Evolutionary conservation across 2,329 filamentous ascomycete genomes (phyloP), one percentile per base, ranked within the genome.

Genomic region (Trichoderma sp.): DNA sequence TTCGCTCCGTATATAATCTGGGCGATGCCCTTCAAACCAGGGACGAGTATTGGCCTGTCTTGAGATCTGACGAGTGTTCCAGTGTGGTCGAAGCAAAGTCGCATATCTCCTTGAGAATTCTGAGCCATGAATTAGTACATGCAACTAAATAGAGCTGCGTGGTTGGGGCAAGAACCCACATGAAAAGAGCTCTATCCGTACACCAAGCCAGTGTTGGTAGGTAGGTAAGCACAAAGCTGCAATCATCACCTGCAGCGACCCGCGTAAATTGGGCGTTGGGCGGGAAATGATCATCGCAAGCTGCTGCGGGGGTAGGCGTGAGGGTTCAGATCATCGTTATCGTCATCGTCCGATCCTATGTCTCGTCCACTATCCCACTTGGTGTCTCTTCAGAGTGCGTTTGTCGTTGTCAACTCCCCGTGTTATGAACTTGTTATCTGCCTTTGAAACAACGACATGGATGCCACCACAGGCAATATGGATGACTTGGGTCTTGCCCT

Each of bases 151-250:
- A 58, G 30, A 58, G 17, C 26, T 11, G 30, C 28, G 36, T 36
- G 20, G 12, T 70, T 57, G 17, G 28, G 23, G n/a, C 3, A n/a
- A 50, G 11, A 36, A 81, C 85, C 79, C 83, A 88, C 87, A 75
- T 90, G 83, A 82, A 94, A 94, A 6, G 91, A 92, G 28, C 92
- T 92, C 91, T 92, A 94, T 72, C 91, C 92, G 77, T 92, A 94
- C 30, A 94, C 88, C 53, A 86, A 82, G 15, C 92, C 92, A 69
- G 89, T 87, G 20, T 87, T 85, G 13, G 92, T 93, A 32, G 13
- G 92, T 93, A 32, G 13, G 92, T 93, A 32, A 94, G 84, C 1
- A 88, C 91, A 79, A 94, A 92, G 1, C 89, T 91, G 53, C 89
- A 88, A 77, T 88, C 90, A 76, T 92, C 89, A n/a, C 86, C 87